A percentile compares a stretch with the other conserved stretches of the same genome.
Conservation (phyloP, 768 basidiomycete genomes). For the Exidia glandulosa region DNA sequence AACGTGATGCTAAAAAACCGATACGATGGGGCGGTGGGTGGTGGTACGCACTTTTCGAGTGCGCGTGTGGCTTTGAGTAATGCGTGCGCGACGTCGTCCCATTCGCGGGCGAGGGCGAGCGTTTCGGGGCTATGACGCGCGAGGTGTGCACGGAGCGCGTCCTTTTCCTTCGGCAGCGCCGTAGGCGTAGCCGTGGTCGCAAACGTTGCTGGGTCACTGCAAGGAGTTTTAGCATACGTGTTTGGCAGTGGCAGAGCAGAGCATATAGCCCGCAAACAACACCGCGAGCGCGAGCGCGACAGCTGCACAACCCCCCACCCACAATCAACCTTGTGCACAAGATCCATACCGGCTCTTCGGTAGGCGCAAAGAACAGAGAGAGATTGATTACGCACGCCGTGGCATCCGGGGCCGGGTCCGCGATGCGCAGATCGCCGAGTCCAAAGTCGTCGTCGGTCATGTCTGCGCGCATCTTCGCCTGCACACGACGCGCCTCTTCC, state of each 20-base stretch:
- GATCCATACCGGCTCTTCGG: constrained; percentile 56
- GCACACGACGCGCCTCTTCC: constrained; percentile 72
- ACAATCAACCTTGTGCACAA: constrained; percentile 6
- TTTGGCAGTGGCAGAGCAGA: constrained; percentile 14
- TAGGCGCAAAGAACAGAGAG: neutral
- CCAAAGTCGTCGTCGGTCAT: constrained; percentile 80
- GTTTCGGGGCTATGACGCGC: constrained; percentile 71
- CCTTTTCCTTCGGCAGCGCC: constrained; percentile 81
- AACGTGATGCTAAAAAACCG: too few relatives aligned
- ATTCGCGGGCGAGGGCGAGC: constrained; percentile 71
- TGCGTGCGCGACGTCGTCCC: constrained; percentile 56
- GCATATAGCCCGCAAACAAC: too few relatives aligned
- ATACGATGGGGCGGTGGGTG: too few relatives aligned
- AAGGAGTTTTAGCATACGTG: constrained; percentile 66
- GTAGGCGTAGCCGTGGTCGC: constrained; percentile 37
- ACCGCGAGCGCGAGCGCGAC: too few relatives aligned
- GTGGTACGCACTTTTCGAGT: constrained; percentile 45
- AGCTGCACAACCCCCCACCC: too few relatives aligned
- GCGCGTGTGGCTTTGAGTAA: constrained; percentile 43
- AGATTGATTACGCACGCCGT: constrained; percentile 18
- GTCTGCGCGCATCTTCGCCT: constrained; percentile 58
- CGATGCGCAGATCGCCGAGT: constrained; percentile 41
- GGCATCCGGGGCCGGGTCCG: neutral
- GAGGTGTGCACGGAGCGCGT: constrained; percentile 54
- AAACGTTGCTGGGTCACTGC: constrained; percentile 14